Percentiles rank a stretch among this genome's conserved stretches.
Evolutionary conservation across 495 filamentous ascomycete species (phyloP).

Genomic region (Tetracladium marchalianum): DNA sequence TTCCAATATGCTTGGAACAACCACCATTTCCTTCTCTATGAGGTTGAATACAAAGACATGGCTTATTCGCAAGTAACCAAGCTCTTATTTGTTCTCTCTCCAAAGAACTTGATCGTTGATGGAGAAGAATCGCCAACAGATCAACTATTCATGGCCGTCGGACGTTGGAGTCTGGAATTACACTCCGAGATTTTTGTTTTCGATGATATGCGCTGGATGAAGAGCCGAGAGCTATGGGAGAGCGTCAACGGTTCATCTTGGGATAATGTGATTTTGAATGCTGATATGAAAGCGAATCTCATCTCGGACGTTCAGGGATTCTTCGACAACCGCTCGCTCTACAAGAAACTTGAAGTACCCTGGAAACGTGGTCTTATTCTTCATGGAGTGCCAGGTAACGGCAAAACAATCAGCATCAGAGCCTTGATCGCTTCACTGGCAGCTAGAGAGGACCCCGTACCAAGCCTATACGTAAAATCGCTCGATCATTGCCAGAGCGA

Average conservation of each 20-base stretch:
- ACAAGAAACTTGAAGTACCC: conserved; percentile 46
- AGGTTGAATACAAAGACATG: too few species aligned
- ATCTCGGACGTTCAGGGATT: conserved; percentile 48
- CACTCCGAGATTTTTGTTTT: conserved; percentile 56
- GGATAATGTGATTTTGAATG: conserved; percentile 53
- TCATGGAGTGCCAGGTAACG: conserved; percentile 50
- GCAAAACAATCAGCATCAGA: conserved; percentile 58
- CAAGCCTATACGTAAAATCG: conserved; percentile 44
- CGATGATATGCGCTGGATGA: conserved; percentile 46
- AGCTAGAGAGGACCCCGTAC: conserved; percentile 24
- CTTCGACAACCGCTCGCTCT: conserved; percentile 43
- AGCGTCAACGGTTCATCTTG: conserved; percentile 41
- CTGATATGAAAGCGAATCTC: conserved; percentile 46
- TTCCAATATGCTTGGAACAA: not conserved
- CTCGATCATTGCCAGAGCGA: conserved; percentile 22
- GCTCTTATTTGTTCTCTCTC: conserved; percentile 8
- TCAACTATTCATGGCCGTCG: conserved; percentile 6
- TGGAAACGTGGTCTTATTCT: conserved; percentile 53
- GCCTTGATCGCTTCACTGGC: conserved; percentile 49
- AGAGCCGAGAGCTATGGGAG: conserved; percentile 44
- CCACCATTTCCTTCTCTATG: not conserved
- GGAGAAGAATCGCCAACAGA: not conserved
- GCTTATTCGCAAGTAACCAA: not conserved
- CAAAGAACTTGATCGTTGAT: not conserved
- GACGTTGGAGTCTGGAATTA: conserved; percentile 34